Base-by-base conservation (phyloP, 768 basidiomycete species). In the Trametes meyenii region DNA sequence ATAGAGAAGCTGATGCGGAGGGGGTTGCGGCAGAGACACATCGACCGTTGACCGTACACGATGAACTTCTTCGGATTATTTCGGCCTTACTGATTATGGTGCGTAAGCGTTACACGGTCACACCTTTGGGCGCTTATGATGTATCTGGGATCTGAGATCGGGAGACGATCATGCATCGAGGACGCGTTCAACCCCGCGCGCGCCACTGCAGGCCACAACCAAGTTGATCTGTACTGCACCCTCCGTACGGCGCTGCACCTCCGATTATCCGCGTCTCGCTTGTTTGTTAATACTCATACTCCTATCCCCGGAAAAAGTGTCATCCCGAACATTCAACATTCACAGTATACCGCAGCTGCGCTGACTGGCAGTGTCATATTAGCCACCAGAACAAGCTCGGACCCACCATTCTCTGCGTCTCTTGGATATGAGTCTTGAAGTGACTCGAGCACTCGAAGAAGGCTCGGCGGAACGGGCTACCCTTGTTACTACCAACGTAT, bases 61-160 rank as follows among this genome's bases (percentile, higher is more conserved):
- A 8, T 33, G 29, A 33, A 33, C 29, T 8, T 33, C 29, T 33
- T 33, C 29, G 29, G 29, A 33, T 33, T 33, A 8, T 33, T 33
- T 33, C 29, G 29, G 29, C 29, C 29, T 33, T 33, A 33, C 29
- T 8, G 29, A 3, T 3, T n/a, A 42, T 13, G n/a, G 40, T 42
- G 14, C 44, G 21, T 6, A 19, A n/a, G 8, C 29, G 29, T 33
- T 5, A 45, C 44, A 45, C 44, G n/a, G 21, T 45, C 29, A 33
- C 29, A 8, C 11, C 1, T 12, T 43, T 19, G 36, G 36, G 51
- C 58, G 58, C 51, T 40, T 39, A 23, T 5, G 21, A 11, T 4
- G 44, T 42, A 12, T 42, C 13, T 11, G 8, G 10, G 58, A 60
- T 60, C 58, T 59, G 35, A 53, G 58, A 60, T 60, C 50, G 10